These are phyloP conservation scores for Zymoseptoria brevis DNA, from an alignment of 2,329 filamentous ascomycete species.

Conservation along the genomic window DNA sequence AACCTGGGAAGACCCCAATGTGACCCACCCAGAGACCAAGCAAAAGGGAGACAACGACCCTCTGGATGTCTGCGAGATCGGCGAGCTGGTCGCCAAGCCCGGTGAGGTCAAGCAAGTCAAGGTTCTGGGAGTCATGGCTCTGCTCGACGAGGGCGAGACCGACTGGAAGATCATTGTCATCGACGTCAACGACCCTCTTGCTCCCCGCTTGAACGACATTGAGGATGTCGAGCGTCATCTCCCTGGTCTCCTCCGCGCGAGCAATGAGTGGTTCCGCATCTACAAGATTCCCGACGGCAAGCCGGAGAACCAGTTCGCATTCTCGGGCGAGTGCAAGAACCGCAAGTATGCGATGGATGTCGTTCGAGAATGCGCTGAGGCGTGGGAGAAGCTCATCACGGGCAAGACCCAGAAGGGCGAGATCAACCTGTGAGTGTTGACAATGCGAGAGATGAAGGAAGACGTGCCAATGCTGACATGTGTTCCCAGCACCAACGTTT, in stretches of 20 bases:
- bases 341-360: slow-evolving; percentile 97
- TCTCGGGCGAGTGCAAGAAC: slow-evolving; percentile 99
- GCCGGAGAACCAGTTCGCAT: slow-evolving; percentile 99
- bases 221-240: slow-evolving; percentile 99
- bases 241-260: slow-evolving; percentile 89
- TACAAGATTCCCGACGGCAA: slow-evolving; percentile 99
- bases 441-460: background rate
- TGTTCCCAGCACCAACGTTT: slow-evolving; percentile 64
- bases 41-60: slow-evolving; percentile 99
- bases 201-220: slow-evolving; percentile 92
- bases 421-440: slow-evolving; percentile 65
- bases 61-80: slow-evolving; percentile 98
- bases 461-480: background rate
- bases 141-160: slow-evolving; percentile 98
- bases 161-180: slow-evolving; percentile 99
- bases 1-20: slow-evolving; percentile 99
- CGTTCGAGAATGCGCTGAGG: slow-evolving; percentile 89
- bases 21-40: slow-evolving; percentile 96
- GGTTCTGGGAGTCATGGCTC: slow-evolving; percentile 97
- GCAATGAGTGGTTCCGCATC: slow-evolving; percentile 99
- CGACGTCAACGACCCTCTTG: slow-evolving; percentile 94
- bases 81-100: slow-evolving; percentile 90
- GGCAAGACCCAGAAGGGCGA: slow-evolving; percentile 75
- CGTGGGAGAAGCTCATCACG: slow-evolving; percentile 92
- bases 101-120: slow-evolving; percentile 99